Conservation (phyloP, 176 grass and related monocot species). For the Calamus simplicifolius region DNA sequence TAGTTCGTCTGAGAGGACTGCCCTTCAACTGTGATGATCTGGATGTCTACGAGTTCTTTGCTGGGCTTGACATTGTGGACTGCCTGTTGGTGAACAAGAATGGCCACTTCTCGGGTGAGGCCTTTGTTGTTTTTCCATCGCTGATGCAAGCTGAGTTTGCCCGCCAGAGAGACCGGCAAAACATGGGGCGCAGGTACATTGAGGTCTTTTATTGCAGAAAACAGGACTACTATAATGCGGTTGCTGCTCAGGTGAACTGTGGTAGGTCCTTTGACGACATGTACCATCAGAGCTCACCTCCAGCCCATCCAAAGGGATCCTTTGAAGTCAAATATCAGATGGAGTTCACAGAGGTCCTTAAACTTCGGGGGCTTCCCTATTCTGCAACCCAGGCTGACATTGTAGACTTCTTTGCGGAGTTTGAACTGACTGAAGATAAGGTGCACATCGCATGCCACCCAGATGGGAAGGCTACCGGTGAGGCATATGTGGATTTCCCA, state of each 20-base stretch:
- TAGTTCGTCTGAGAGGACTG: constrained; percentile 68
- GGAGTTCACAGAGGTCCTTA: constrained; percentile 18
- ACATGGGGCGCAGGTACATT: constrained; percentile 84
- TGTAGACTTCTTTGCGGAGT: constrained; percentile 29
- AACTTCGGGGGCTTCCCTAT: constrained; percentile 35
- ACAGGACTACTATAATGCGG: constrained; percentile 71
- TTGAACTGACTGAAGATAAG: constrained; percentile 14
- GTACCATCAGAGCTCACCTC: constrained; percentile 8
- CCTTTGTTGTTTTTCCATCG: constrained; percentile 64
- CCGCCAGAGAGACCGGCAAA: constrained; percentile 64
- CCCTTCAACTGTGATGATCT: constrained; percentile 88
- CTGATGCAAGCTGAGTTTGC: constrained; percentile 60
- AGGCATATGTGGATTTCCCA: constrained; percentile 36
- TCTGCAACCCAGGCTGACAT: constrained; percentile 33
- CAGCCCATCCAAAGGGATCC: constrained; percentile 6
- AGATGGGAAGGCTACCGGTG: constrained; percentile 31
- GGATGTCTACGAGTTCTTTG: constrained; percentile 80
- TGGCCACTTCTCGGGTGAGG: constrained; percentile 68
- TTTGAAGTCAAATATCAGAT: constrained; percentile 16
- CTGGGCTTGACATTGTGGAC: constrained; percentile 72
- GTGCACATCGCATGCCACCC: constrained; percentile 23
- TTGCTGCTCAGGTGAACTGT: constrained; percentile 50
- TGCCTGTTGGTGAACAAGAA: constrained; percentile 75
- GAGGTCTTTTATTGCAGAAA: constrained; percentile 95
- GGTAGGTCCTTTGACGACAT: constrained; percentile 16